Evolutionary conservation across 1,284 basidiomycete genomes (phyloP).

Genomic region (Leccinum fuscescens): DNA sequence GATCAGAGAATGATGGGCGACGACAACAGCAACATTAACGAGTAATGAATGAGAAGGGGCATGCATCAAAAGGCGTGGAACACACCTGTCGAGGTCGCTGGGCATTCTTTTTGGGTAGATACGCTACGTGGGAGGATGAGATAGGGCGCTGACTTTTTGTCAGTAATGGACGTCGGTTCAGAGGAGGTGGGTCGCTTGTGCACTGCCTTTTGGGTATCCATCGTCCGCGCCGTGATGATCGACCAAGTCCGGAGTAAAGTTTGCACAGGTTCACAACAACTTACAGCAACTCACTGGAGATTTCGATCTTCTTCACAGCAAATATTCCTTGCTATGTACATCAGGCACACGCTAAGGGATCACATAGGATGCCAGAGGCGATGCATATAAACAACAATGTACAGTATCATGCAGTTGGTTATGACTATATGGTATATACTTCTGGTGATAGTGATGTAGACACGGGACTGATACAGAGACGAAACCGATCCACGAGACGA

Average conservation of each 20-base stretch:
- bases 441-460: conserved; percentile 31
- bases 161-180: conserved; percentile 19
- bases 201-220: conserved; percentile 23
- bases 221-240: conserved; percentile 17
- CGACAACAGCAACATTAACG: not conserved
- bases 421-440: conserved; percentile 36
- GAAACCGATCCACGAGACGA: conserved; percentile 16
- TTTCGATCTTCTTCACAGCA: conserved; percentile 10
- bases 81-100: conserved; percentile 51
- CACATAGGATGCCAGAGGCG: conserved; percentile 8
- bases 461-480: conserved; percentile 26
- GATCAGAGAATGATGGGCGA: conserved; percentile 22
- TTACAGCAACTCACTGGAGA: not conserved
- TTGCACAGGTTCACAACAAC: conserved; percentile 7
- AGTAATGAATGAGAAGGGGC: conserved; percentile 20
- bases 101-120: conserved; percentile 36
- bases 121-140: conserved; percentile 2
- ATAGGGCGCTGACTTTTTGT: conserved; percentile 33
- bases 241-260: conserved; percentile 2
- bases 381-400: conserved; percentile 34
- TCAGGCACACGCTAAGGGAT: conserved; percentile 24
- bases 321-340: conserved; percentile 12
- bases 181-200: conserved; percentile 19
- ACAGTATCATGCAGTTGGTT: conserved; percentile 34
- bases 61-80: conserved; percentile 33